Conservation (phyloP, 257 asterid genomes). For the Pogostemon cablin region DNA sequence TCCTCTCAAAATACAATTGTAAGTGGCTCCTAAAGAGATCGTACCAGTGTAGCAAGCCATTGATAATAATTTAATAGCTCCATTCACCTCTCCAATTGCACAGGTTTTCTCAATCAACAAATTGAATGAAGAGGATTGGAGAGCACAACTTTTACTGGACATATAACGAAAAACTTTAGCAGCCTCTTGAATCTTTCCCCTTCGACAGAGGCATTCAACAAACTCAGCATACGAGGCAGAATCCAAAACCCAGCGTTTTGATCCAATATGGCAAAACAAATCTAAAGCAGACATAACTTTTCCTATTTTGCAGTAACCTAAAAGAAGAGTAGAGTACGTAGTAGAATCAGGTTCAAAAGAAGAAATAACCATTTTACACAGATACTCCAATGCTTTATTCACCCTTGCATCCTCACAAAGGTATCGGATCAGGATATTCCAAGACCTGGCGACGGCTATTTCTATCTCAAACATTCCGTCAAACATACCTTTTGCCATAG, state of each 20-base stretch:
- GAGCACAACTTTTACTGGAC: constrained; percentile 51
- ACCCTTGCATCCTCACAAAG: constrained; percentile 50
- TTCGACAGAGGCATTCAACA: constrained; percentile 53
- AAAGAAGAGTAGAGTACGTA: constrained; percentile 69
- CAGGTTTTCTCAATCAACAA: constrained; percentile 53
- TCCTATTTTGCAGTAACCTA: constrained; percentile 61
- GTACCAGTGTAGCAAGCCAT: constrained; percentile 44
- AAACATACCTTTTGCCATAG: constrained; percentile 47
- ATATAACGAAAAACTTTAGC: constrained; percentile 52
- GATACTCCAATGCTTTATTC: constrained; percentile 57
- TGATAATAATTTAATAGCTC: constrained; percentile 50
- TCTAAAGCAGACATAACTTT: constrained; percentile 48
- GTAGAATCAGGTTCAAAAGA: constrained; percentile 50
- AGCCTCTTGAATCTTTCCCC: constrained; percentile 55
- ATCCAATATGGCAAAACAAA: constrained; percentile 47
- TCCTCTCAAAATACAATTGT: constrained; percentile 55
- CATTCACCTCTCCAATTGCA: constrained; percentile 39
- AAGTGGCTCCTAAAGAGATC: constrained; percentile 36
- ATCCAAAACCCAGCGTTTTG: constrained; percentile 56
- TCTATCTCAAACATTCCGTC: constrained; percentile 50
- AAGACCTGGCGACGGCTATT: constrained; percentile 51
- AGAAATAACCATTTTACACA: constrained; percentile 64
- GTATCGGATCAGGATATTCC: constrained; percentile 64
- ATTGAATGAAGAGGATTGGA: constrained; percentile 48
- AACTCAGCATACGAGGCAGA: constrained; percentile 57